Evolutionary conservation across 495 filamentous ascomycete species (phyloP).

Genomic region (Rhypophila decipiens): DNA sequence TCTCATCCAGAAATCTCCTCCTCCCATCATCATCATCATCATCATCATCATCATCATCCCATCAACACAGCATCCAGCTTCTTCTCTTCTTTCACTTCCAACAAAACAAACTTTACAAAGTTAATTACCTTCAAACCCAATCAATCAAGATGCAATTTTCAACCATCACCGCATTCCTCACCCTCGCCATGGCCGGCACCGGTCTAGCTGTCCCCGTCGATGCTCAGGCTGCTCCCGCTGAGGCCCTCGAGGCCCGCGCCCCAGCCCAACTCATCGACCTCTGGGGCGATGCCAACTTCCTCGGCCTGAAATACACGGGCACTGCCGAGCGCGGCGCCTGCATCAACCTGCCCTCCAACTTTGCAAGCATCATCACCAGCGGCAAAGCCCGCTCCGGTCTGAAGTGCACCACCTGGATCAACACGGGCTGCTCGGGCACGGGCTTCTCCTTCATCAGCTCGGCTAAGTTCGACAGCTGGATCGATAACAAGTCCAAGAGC

Average conservation of each 20-base stretch:
- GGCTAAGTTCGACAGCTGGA: slow-evolving; percentile 6
- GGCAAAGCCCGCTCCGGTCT: slow-evolving; percentile 13
- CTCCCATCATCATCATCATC: too few species aligned
- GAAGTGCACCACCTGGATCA: slow-evolving; percentile 17
- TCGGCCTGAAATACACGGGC: slow-evolving; percentile 37
- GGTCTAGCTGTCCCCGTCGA: background rate
- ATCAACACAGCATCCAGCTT: too few species aligned
- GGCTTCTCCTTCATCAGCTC: slow-evolving; percentile 8
- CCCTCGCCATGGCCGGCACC: background rate
- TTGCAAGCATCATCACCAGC: slow-evolving; percentile 8
- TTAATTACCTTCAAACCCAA: background rate
- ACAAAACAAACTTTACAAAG: background rate
- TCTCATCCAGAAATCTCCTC: too few species aligned
- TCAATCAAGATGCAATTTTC: slow-evolving; percentile 17
- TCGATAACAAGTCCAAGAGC: slow-evolving; percentile 9
- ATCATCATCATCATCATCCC: too few species aligned
- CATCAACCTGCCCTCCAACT: slow-evolving; percentile 12
- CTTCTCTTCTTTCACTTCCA: too few species aligned
- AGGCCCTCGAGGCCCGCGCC: background rate
- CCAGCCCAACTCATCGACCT: slow-evolving; percentile 12
- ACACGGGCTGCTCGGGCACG: slow-evolving; percentile 9
- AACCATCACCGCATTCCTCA: slow-evolving; percentile 5
- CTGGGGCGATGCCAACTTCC: slow-evolving; percentile 37
- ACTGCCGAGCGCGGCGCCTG: slow-evolving; percentile 7
- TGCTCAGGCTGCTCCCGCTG: background rate